Evolutionary conservation across 352 stramenopile species (phyloP).

Genomic region (Phytophthora kernoviae): DNA sequence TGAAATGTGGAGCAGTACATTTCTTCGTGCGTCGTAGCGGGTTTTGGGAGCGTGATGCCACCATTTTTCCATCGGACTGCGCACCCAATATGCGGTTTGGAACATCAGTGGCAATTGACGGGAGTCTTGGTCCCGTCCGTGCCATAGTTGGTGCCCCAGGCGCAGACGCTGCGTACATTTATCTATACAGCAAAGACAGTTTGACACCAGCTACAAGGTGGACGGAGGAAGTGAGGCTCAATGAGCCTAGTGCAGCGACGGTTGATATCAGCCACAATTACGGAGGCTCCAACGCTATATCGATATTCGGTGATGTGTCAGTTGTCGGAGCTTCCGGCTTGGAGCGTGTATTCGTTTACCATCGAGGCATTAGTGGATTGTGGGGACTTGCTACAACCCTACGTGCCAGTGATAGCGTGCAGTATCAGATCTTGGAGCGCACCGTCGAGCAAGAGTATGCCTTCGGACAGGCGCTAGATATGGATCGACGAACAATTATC

Average conservation of each 20-base stretch:
- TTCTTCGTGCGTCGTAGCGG: slow-evolving; percentile 69
- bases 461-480: slow-evolving; percentile 88
- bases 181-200: slow-evolving; percentile 27
- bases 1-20: slow-evolving; percentile 66
- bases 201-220: slow-evolving; percentile 39
- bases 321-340: slow-evolving; percentile 88
- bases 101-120: slow-evolving; percentile 72
- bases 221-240: slow-evolving; percentile 49
- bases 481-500: slow-evolving; percentile 85
- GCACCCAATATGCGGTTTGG: slow-evolving; percentile 59
- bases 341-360: slow-evolving; percentile 77
- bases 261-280: slow-evolving; percentile 65
- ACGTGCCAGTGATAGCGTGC: slow-evolving; percentile 82
- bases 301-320: slow-evolving; percentile 85
- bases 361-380: slow-evolving; percentile 40
- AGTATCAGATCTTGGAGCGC: slow-evolving; percentile 77
- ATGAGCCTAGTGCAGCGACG: slow-evolving; percentile 39
- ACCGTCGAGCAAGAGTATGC: slow-evolving; percentile 84
- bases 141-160: slow-evolving; percentile 78
- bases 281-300: slow-evolving; percentile 67
- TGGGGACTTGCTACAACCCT: slow-evolving; percentile 70
- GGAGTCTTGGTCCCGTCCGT: slow-evolving; percentile 55
- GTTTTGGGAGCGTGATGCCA: slow-evolving; percentile 71
- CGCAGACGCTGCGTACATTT: slow-evolving; percentile 56
- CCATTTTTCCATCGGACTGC: slow-evolving; percentile 55